Base-by-base conservation (phyloP, 331 rosid genomes). In the Ulmus americana region DNA sequence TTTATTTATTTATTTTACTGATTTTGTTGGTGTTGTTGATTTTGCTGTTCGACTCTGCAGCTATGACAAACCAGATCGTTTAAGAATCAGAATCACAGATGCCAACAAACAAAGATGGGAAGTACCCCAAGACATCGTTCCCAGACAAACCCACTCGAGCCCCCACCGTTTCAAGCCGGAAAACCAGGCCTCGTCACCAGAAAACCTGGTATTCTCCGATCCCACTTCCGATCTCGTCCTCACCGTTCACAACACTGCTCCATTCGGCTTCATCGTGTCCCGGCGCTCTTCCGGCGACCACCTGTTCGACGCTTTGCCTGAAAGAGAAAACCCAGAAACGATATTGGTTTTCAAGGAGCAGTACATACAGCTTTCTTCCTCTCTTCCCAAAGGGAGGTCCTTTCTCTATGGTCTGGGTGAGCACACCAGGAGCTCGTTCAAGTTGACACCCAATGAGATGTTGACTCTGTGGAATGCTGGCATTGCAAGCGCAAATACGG, bases 341-440 rank as follows among this genome's bases (percentile, higher is more conserved):
- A 70, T 80, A 66, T 71, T 91, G 7, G 43, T 91, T 22, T 91
- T 86, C 76, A 83, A 86, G 65, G 95, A 91, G 6, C 92, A 88
- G 55, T 86, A 81, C 77, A 55, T 91, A 20, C 96, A 88, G 43
- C 74, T 88, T 7, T 88, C 92, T 39, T 84, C 97, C 6, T 79
- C 85, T 0, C 88, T 88, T 9, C 96, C 96, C 1, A 1, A 52
- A 42, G 39, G 53, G 2, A 63, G 88, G 12, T 75, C 97, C 6
- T 84, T 84, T 10, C 39, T 91, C 1, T 91, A 72, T 2, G 96
- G 95, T 49, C 70, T 91, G 0, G 96, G 95, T 8, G 95, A 88
- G 63, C 95, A 81, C 55, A 91, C 97, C 16, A 83, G 79, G 76
- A 63, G 75, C 48, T 74, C 90, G 44, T 84, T 91, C 68, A 85